phyloP scores from a whole-genome alignment of 345 rosid species.

The Alliaria petiolata region DNA sequence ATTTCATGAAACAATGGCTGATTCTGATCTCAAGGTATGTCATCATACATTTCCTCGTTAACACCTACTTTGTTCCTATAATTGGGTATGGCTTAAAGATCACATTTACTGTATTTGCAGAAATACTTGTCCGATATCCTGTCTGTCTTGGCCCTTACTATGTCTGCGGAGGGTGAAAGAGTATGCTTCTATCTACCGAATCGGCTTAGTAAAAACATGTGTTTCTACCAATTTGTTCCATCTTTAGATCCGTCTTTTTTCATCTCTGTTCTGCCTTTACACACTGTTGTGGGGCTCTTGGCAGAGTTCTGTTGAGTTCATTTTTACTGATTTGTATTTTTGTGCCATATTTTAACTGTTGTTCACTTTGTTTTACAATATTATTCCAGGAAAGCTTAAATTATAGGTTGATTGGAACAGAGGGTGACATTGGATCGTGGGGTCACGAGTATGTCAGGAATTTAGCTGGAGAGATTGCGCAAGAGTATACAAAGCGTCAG shows the following conservation, averaged over 20 bases:
- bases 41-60: neutral
- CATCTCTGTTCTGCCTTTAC: neutral
- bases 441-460: slow-evolving; percentile 98
- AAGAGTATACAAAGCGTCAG: slow-evolving; percentile 75
- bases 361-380: neutral
- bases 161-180: slow-evolving; percentile 97
- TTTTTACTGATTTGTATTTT: neutral
- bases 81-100: neutral
- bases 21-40: slow-evolving; percentile 66
- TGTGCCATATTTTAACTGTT: neutral
- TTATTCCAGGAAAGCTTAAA: slow-evolving; percentile 72
- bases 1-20: slow-evolving; percentile 58
- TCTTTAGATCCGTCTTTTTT: no score
- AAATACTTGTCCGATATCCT: slow-evolving; percentile 79
- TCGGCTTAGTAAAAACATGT: neutral
- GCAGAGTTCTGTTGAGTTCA: neutral
- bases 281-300: neutral
- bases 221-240: neutral
- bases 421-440: slow-evolving; percentile 94
- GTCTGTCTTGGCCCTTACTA: slow-evolving; percentile 88
- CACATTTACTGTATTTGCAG: slow-evolving; percentile 47
- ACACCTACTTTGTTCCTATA: neutral
- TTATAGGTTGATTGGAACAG: slow-evolving; percentile 81
- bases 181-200: slow-evolving; percentile 39
- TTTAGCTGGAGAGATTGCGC: slow-evolving; percentile 84